phyloP scores from a whole-genome alignment of 1,284 basidiomycete genomes.

The Somion occarium region DNA sequence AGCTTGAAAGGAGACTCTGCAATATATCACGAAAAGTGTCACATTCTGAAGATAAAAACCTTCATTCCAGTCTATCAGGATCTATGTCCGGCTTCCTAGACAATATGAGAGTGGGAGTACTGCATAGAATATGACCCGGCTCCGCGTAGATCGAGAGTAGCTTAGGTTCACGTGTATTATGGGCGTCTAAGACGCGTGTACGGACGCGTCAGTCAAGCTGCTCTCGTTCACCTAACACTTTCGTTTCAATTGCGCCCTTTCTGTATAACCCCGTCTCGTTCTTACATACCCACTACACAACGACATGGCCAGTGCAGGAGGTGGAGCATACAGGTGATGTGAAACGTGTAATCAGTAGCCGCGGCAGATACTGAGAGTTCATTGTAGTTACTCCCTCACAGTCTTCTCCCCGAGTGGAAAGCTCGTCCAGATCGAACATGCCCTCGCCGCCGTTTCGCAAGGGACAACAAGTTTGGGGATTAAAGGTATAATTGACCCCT shows the following conservation, averaged over 20 bases:
- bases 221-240: no score
- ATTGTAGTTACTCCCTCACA: constrained; percentile 89
- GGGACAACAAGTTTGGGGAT: constrained; percentile 98
- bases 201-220: background rate
- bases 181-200: constrained; percentile 3
- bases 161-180: background rate
- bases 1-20: no score
- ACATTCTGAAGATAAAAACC: no score
- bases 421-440: constrained; percentile 99
- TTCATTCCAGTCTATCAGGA: no score
- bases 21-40: no score
- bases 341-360: no score
- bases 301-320: constrained; percentile 63
- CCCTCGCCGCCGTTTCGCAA: constrained; percentile 93
- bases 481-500: constrained; percentile 65
- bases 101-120: no score
- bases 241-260: no score
- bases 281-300: no score
- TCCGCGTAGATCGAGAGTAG: no score
- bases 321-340: constrained; percentile 76
- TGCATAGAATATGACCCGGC: no score
- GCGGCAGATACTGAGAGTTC: constrained; percentile 1
- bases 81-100: no score
- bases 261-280: background rate
- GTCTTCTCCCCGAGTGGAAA: constrained; percentile 99